Evolutionary conservation across 768 basidiomycete genomes (phyloP).

Genomic region (Psilocybe cubensis): DNA sequence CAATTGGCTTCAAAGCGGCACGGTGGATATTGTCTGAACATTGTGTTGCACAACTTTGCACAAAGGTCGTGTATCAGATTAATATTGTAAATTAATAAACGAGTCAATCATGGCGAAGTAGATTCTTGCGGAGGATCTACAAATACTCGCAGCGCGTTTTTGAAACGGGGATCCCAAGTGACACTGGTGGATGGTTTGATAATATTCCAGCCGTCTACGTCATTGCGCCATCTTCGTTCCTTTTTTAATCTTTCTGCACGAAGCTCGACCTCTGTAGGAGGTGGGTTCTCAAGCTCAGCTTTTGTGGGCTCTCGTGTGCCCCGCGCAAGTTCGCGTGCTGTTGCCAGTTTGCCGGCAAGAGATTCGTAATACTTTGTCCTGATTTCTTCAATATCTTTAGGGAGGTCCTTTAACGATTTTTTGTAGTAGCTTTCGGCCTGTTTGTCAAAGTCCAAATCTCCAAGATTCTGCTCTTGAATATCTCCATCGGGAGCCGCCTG

Average conservation of each 20-base stretch:
- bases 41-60: slow-evolving; percentile 6
- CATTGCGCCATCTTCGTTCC: slow-evolving; percentile 83
- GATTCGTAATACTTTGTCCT: slow-evolving; percentile 78
- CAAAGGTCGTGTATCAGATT: slow-evolving; percentile 8
- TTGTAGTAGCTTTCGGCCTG: slow-evolving; percentile 72
- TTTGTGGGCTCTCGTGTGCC: slow-evolving; percentile 85
- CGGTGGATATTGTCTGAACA: slow-evolving; percentile 52
- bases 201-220: slow-evolving; percentile 80
- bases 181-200: slow-evolving; percentile 65
- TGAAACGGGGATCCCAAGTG: slow-evolving; percentile 80
- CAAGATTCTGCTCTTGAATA: slow-evolving; percentile 19
- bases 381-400: slow-evolving; percentile 64
- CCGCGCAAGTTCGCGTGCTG: slow-evolving; percentile 75
- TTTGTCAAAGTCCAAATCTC: slow-evolving; percentile 80
- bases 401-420: slow-evolving; percentile 55
- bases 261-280: slow-evolving; percentile 87
- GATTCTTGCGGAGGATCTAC: slow-evolving; percentile 40
- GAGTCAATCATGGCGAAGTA: not conserved
- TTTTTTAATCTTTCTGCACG: slow-evolving; percentile 88
- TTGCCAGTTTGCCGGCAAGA: slow-evolving; percentile 66
- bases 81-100: slow-evolving; percentile 7
- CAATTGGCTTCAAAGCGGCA: slow-evolving; percentile 68
- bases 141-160: slow-evolving; percentile 63
- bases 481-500: slow-evolving; percentile 25
- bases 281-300: slow-evolving; percentile 77